phyloP scores from a whole-genome alignment of 192 early-diverging fungal genomes.

The Jimgerdemannia flammicorona region DNA sequence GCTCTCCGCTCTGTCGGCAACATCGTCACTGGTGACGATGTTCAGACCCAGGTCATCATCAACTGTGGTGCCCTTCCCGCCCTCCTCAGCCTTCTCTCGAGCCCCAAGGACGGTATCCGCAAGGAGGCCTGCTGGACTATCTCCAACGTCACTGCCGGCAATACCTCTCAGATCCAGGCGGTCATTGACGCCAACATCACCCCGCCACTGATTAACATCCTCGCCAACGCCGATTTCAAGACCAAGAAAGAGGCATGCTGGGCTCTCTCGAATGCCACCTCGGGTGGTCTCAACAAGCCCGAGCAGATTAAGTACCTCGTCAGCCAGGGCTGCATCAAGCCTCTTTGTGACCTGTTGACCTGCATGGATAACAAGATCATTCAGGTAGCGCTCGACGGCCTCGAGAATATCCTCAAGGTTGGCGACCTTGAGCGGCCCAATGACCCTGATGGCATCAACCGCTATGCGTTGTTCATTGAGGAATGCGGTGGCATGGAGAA shows the following conservation, averaged over 20 bases:
- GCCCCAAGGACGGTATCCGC: constrained; percentile 91
- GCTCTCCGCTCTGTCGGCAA: constrained; percentile 97
- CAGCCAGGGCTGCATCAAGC: constrained; percentile 88
- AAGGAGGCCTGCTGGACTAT: constrained; percentile 99
- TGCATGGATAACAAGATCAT: constrained; percentile 95
- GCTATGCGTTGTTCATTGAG: constrained; percentile 88
- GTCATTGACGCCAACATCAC: constrained; percentile 95
- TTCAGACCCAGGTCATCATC: constrained; percentile 94
- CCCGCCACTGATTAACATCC: constrained; percentile 84
- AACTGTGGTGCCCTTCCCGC: constrained; percentile 84
- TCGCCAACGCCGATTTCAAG: constrained; percentile 92
- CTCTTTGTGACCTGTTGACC: constrained; percentile 89
- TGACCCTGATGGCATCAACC: constrained; percentile 63
- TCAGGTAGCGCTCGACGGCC: constrained; percentile 93
- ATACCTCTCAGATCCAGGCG: constrained; percentile 86
- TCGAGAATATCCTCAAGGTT: constrained; percentile 98
- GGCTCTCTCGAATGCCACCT: constrained; percentile 98
- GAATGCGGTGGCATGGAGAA: constrained; percentile 94
- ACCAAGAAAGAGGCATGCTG: constrained; percentile 99
- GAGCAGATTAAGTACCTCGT: constrained; percentile 95
- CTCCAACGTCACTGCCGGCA: constrained; percentile 98
- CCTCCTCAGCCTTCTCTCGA: constrained; percentile 77
- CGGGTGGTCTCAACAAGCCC: constrained; percentile 86
- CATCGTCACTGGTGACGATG: constrained; percentile 98
- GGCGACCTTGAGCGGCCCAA: constrained; percentile 81